Evolutionary conservation across 768 basidiomycete genomes (phyloP).

Genomic region (Boletus tomentosulus): DNA sequence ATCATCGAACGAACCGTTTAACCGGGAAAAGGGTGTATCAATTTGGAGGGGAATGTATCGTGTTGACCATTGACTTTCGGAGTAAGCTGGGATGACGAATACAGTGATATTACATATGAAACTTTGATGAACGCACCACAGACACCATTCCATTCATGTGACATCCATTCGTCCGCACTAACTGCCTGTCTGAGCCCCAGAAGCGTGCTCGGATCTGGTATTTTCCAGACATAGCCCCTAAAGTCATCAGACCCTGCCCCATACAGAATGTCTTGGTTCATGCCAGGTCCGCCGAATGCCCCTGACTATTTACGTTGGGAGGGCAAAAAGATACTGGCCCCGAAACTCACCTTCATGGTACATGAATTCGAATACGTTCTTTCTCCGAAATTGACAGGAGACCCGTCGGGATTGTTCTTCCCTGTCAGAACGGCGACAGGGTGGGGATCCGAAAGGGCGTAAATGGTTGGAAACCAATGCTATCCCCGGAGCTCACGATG

Average conservation of each 20-base stretch:
- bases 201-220: conserved; percentile 51
- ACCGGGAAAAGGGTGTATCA: conserved; percentile 54
- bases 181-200: conserved; percentile 44
- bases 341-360: conserved; percentile 63
- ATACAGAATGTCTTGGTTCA: conserved; percentile 55
- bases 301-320: conserved; percentile 51
- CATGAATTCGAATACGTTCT: conserved; percentile 66
- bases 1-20: conserved; percentile 45
- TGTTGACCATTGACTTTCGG: conserved; percentile 34
- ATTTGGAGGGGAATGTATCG: conserved; percentile 60
- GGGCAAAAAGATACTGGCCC: neutral
- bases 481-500: conserved; percentile 23
- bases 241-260: conserved; percentile 84
- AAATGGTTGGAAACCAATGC: conserved; percentile 72
- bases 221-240: conserved; percentile 71
- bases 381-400: conserved; percentile 40
- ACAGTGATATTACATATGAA: conserved; percentile 7
- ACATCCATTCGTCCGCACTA: conserved; percentile 43
- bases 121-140: conserved; percentile 24
- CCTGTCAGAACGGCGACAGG: conserved; percentile 71
- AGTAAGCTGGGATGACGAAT: conserved; percentile 39
- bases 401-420: conserved; percentile 51
- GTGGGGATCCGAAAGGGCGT: conserved; percentile 58
- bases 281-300: conserved; percentile 61
- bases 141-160: conserved; percentile 27